Conservation (phyloP, 2,329 filamentous ascomycete genomes). For the Phyllosticta paracitricarpa region DNA sequence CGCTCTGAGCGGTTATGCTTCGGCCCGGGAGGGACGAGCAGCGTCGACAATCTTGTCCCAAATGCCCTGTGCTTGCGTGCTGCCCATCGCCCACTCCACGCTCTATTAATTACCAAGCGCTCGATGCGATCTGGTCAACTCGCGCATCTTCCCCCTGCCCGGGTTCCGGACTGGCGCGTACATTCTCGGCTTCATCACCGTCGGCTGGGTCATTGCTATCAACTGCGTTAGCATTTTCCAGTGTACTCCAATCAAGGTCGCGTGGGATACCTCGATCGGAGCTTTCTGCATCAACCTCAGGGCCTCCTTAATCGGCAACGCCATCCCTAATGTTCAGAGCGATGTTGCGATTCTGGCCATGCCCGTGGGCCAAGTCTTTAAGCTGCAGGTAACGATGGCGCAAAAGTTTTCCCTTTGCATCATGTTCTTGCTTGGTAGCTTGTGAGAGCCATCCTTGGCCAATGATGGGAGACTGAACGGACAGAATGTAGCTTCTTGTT, state of each 20-base stretch:
- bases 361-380: constrained; percentile 39
- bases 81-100: neutral
- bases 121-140: constrained; percentile 19
- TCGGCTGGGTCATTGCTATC: constrained; percentile 40
- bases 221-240: constrained; percentile 44
- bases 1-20: neutral
- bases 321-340: constrained; percentile 37
- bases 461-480: neutral
- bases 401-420: constrained; percentile 38
- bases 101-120: neutral
- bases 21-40: neutral
- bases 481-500: constrained; percentile 14
- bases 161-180: constrained; percentile 35
- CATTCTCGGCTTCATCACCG: constrained; percentile 33
- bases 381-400: constrained; percentile 31
- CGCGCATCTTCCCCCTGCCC: constrained; percentile 40
- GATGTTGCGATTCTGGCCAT: constrained; percentile 39
- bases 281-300: constrained; percentile 42
- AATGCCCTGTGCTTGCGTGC: neutral
- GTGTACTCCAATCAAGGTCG: constrained; percentile 41
- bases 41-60: neutral
- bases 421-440: constrained; percentile 38
- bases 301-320: constrained; percentile 42
- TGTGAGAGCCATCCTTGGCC: constrained; percentile 19
- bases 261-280: constrained; percentile 38